A percentile compares a stretch with the other conserved stretches of the same genome.
Evolutionary conservation across 306 rosid species (phyloP).

Genomic region (Fragaria nilgerrensis): DNA sequence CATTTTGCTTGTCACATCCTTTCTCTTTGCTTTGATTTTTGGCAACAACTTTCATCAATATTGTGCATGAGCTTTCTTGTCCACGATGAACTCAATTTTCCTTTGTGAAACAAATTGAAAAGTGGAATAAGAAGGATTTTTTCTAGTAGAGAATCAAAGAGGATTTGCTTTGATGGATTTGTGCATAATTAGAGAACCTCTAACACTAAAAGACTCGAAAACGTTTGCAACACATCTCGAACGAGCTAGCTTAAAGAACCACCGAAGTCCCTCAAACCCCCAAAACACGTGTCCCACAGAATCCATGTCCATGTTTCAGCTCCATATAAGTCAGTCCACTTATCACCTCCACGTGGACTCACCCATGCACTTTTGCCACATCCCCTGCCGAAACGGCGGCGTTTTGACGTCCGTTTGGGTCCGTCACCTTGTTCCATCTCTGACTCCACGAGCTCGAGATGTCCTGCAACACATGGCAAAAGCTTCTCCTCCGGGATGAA

Average conservation of each 20-base stretch:
- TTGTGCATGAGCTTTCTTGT: not conserved
- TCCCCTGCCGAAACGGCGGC: not conserved
- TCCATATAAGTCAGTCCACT: not conserved
- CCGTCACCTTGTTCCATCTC: not conserved
- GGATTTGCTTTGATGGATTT: not conserved
- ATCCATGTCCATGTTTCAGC: not conserved
- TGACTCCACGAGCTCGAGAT: not conserved
- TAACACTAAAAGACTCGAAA: not conserved
- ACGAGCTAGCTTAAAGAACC: not conserved
- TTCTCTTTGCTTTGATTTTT: not conserved
- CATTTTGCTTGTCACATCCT: not conserved
- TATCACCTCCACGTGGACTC: slow-evolving; percentile 19
- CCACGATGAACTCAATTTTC: not conserved
- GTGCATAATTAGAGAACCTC: not conserved
- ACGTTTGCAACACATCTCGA: not conserved
- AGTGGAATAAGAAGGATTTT: not conserved
- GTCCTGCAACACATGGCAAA: slow-evolving; percentile 22
- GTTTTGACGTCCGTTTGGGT: not conserved
- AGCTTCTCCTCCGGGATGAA: not conserved
- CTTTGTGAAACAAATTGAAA: not conserved
- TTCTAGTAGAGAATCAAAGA: not conserved
- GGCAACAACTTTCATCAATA: not conserved
- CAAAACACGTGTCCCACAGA: not conserved
- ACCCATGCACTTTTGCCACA: not conserved
- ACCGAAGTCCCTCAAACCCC: not conserved